Base-by-base conservation (phyloP, 805 yeast species). In the Henningerozyma blattae region DNA sequence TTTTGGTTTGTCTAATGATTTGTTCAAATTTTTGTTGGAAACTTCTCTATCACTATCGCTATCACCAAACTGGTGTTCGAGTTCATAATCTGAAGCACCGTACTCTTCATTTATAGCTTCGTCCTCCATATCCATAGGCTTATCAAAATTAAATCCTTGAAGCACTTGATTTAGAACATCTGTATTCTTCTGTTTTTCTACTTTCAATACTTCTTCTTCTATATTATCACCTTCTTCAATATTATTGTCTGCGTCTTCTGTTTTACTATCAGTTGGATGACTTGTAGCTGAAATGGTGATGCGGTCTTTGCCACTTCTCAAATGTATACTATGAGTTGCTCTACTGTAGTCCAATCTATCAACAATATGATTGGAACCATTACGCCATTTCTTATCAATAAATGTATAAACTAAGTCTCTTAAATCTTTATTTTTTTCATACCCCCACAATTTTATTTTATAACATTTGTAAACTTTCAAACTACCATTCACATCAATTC, bases 391-490 rank as follows among this genome's bases (percentile, higher is more conserved):
- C 0, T 80, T 82, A 40, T 77, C 70, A 8, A 56, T 61, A 51
- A 71, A 87, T 34, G 64, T 62, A 56, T 65, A 70, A 0, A 78
- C 81, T 43, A 86, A 62, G 44, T 79, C 91, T 22, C 68, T 65
- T 3, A 67, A 52, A 3, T 67, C 62, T 46, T 70, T 77, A 41
- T 72, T 68, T 59, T 81, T 82, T 43, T 81, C 86, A 40, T 73
- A 68, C 3, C 97, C 97, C 98, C 98, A 89, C 27, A 91, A 66
- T 52, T 86, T 86, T 22, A 77, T 73, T 58, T 86, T 85, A 45
- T 68, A 69, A 43, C 77, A 63, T 45, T 71, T 72, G 36, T 80
- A 57, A 4, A 64, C 62, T 54, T 71, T 75, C 34, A 72, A 57
- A 30, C 58, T 68, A 5, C 77, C 84, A 46, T 69, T 73, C 38